Conservation (phyloP, 805 yeast genomes). For the Wickerhamiella musiphila region DNA sequence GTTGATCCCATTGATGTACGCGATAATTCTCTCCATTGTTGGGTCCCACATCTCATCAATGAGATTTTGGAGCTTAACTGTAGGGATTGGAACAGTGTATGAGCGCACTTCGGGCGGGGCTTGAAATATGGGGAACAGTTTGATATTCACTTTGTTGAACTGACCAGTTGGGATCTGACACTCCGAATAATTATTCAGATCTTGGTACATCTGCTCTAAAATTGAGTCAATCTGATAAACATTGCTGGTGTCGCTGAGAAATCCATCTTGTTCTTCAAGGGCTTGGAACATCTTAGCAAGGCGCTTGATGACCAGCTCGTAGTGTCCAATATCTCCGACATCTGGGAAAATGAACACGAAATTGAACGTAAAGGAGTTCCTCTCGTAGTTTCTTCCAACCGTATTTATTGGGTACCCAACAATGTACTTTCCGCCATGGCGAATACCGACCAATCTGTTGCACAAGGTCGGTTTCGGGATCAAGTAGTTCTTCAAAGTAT, state of each 20-base stretch:
- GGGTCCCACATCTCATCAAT: constrained; percentile 96
- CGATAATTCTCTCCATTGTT: constrained; percentile 75
- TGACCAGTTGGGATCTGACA: constrained; percentile 87
- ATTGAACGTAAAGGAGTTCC: constrained; percentile 87
- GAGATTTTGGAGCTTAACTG: constrained; percentile 52
- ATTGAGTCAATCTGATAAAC: constrained; percentile 48
- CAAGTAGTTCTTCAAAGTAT: constrained; percentile 70
- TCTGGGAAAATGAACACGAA: constrained; percentile 82
- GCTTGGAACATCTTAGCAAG: constrained; percentile 80
- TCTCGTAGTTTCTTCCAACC: constrained; percentile 53
- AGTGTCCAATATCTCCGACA: constrained; percentile 65
- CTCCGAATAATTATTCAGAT: constrained; percentile 85
- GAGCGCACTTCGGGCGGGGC: constrained; percentile 64
- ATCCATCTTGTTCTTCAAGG: constrained; percentile 72
- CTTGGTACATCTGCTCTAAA: constrained; percentile 83
- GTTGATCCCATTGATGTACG: constrained; percentile 76
- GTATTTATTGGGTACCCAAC: constrained; percentile 83
- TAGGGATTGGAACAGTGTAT: constrained; percentile 82
- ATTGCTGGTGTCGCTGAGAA: constrained; percentile 38
- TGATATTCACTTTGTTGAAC: constrained; percentile 80
- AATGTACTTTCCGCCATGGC: constrained; percentile 50
- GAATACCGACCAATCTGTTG: constrained; percentile 58
- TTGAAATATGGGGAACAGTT: constrained; percentile 74
- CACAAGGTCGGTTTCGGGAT: constrained; percentile 90
- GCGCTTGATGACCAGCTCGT: constrained; percentile 68